Conservation (phyloP, 352 stramenopile genomes). For the Globisporangium paroecandrum region DNA sequence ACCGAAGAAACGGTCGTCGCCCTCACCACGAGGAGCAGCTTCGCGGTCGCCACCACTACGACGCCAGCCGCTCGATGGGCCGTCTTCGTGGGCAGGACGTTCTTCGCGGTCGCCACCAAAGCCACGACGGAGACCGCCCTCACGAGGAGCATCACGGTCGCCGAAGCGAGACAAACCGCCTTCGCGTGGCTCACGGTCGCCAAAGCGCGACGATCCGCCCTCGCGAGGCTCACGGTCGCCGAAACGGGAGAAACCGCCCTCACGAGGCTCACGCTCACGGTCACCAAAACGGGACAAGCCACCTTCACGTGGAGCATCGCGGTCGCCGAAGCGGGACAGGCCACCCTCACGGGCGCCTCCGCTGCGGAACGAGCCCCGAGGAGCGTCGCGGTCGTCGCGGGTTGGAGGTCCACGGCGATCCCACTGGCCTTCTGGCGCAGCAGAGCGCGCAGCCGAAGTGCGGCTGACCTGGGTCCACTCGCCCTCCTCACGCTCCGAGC, state of each 20-base stretch:
- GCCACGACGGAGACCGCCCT: slow-evolving; percentile 28
- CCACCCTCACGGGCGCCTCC: slow-evolving; percentile 10
- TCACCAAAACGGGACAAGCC: slow-evolving; percentile 34
- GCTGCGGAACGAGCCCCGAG: slow-evolving; percentile 15
- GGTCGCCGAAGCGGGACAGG: slow-evolving; percentile 22
- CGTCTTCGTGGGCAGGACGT: slow-evolving; percentile 19
- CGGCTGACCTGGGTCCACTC: slow-evolving; percentile 69
- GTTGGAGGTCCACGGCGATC: slow-evolving; percentile 47
- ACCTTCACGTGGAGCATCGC: slow-evolving; percentile 32
- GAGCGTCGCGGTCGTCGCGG: slow-evolving; percentile 34
- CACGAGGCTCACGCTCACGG: slow-evolving; percentile 25
- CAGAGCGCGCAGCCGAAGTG: slow-evolving; percentile 23
- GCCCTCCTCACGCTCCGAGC: slow-evolving; percentile 43
- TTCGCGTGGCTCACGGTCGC: slow-evolving; percentile 16
- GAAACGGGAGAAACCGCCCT: slow-evolving; percentile 11
- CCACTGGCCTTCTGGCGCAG: slow-evolving; percentile 54
- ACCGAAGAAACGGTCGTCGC: slow-evolving; percentile 52
- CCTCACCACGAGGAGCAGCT: slow-evolving; percentile 23
- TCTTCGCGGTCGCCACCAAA: slow-evolving; percentile 43
- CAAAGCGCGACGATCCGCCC: slow-evolving; percentile 4
- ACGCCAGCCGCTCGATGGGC: slow-evolving; percentile 22
- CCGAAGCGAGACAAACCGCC: slow-evolving; percentile 17
- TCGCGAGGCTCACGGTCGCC: slow-evolving; percentile 24
- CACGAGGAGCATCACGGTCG: slow-evolving; percentile 23
- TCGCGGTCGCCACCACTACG: slow-evolving; percentile 27